Evolutionary conservation across 2,329 filamentous ascomycete genomes (phyloP), one percentile per base, ranked within the genome.

Genomic region (Aspergillus sp.): DNA sequence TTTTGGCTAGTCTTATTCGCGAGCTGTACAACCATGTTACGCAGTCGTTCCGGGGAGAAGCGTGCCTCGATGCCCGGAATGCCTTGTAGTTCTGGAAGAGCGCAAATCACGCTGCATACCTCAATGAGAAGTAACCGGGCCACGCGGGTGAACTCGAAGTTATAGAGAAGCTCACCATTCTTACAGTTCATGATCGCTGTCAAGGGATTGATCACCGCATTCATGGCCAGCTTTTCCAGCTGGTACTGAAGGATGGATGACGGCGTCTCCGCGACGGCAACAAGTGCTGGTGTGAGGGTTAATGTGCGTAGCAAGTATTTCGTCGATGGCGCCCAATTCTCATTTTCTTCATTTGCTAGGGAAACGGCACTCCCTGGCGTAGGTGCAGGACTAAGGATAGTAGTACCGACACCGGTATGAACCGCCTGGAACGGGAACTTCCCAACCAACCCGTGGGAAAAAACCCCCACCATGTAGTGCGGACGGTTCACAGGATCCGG

Each of bases 151-250:
- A 86, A 75, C 35, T 79, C 72, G 51, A 74, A 75, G 66, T 90
- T 90, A 57, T 78, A 76, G 5, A 85, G 68, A 0, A 97, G 67
- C 41, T 81, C 74, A 39, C 85, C 80, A 61, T 94, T 94, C 29
- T 79, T 76, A 56, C 83, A 80, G 57, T 94, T 86, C 44, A 94
- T 76, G 6, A 94, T 71, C 1, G 86, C 83, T 3, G 88, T 90
- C 4, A 96, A 73, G 0, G 91, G 83, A 53, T 95, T 90, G 46
- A 94, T 80, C 29, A 93, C 76, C 42, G 82, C 79, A 51, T 84
- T 83, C 55, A 90, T 80, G 2, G 87, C 81, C 34, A 96, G 73
- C 41, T 83, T 84, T 41, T 91, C 85, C 3, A 97, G 77, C 66
- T 95, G 93, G 56, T 79, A 73, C 50, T 80, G 77, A 5, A 93